A percentile compares a stretch with the other conserved stretches of the same genome.
Evolutionary conservation across 805 yeast genomes (phyloP).

Genomic region (Yamadazyma sp.): DNA sequence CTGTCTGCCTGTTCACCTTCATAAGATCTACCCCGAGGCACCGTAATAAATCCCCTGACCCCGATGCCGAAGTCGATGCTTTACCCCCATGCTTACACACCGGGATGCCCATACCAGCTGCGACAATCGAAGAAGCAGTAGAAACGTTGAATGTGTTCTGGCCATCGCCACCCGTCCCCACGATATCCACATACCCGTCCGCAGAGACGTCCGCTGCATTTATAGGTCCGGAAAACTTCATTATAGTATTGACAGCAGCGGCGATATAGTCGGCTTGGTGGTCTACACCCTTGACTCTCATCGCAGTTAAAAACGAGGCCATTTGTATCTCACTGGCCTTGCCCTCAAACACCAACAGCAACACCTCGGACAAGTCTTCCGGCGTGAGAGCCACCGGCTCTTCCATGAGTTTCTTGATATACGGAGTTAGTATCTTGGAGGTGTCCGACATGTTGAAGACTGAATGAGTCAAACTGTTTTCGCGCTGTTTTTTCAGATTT

Average conservation of each 20-base stretch:
- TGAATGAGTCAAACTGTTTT: neutral
- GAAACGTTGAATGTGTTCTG: slow-evolving; percentile 96
- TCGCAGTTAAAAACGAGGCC: slow-evolving; percentile 76
- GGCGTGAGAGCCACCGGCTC: slow-evolving; percentile 65
- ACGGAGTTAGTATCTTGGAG: slow-evolving; percentile 58
- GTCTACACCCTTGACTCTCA: slow-evolving; percentile 73
- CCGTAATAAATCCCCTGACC: slow-evolving; percentile 86
- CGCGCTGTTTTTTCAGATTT: neutral
- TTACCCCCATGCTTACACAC: slow-evolving; percentile 97
- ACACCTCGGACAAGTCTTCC: slow-evolving; percentile 61
- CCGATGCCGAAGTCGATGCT: slow-evolving; percentile 90
- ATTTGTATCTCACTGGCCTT: slow-evolving; percentile 66
- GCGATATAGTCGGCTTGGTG: slow-evolving; percentile 81
- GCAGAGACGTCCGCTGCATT: slow-evolving; percentile 42
- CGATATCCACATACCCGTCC: slow-evolving; percentile 75
- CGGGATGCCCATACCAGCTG: slow-evolving; percentile 80
- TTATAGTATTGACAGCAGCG: slow-evolving; percentile 75
- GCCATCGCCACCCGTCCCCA: slow-evolving; percentile 99
- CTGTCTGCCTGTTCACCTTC: slow-evolving; percentile 60
- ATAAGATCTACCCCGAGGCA: slow-evolving; percentile 81
- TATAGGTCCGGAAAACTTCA: slow-evolving; percentile 62
- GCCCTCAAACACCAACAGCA: slow-evolving; percentile 59
- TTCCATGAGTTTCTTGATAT: slow-evolving; percentile 60
- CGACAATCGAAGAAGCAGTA: slow-evolving; percentile 91
- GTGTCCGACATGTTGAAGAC: no score